Evolutionary conservation across 352 stramenopile species (phyloP).

Genomic region (Phytophthora fragariae): DNA sequence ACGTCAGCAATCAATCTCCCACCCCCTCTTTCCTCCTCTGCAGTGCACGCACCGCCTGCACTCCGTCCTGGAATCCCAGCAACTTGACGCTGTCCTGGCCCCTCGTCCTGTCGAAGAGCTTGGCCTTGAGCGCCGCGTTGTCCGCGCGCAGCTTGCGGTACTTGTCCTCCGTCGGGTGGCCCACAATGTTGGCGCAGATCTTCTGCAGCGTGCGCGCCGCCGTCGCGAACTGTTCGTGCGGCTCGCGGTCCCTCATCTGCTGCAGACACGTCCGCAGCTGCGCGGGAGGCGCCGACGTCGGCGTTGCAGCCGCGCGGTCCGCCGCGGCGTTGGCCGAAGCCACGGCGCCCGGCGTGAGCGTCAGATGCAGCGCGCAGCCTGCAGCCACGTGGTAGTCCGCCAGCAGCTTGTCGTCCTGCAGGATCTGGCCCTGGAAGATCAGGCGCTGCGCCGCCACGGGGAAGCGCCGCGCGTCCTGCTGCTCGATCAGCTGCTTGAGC

Average conservation of each 20-base stretch:
- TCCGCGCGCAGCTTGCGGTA: constrained; percentile 77
- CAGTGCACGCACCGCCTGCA: constrained; percentile 59
- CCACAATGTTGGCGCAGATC: constrained; percentile 85
- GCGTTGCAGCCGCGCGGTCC: not conserved
- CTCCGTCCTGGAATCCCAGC: constrained; percentile 73
- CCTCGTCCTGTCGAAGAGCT: constrained; percentile 65
- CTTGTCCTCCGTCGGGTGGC: constrained; percentile 76
- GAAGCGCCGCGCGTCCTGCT: constrained; percentile 63
- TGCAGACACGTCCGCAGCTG: constrained; percentile 61
- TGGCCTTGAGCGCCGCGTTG: constrained; percentile 72
- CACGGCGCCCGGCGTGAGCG: constrained; percentile 48
- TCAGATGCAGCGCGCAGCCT: constrained; percentile 80
- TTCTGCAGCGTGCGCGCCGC: constrained; percentile 79
- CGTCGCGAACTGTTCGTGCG: constrained; percentile 47
- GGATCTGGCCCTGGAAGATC: constrained; percentile 89
- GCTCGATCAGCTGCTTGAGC: constrained; percentile 75
- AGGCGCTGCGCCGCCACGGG: constrained; percentile 76
- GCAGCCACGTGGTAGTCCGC: constrained; percentile 68
- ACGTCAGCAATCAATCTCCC: not conserved
- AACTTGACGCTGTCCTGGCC: constrained; percentile 69
- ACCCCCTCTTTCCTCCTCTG: not conserved
- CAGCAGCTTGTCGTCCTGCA: constrained; percentile 76
- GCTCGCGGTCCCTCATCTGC: constrained; percentile 60
- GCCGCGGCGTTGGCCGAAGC: constrained; percentile 26
- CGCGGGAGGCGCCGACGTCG: constrained; percentile 14